A percentile compares a stretch with the other conserved stretches of the same genome.
Conservation (phyloP, 768 basidiomycete species). For the Lenzites betulinus region DNA sequence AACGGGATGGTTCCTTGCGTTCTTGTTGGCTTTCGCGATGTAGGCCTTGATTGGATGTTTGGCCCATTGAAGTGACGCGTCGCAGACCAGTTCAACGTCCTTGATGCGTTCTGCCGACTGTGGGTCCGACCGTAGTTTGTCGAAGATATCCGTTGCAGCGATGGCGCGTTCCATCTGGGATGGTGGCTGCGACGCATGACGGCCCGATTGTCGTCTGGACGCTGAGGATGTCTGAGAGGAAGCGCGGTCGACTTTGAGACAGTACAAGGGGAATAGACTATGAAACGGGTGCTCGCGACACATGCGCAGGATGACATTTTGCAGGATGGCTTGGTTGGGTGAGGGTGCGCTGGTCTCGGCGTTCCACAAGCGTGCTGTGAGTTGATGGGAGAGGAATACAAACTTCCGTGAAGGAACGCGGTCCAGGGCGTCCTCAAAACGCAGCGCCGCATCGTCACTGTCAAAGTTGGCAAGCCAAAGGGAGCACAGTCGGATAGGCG, state of each 20-base stretch:
- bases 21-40: conserved; percentile 17
- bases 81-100: conserved; percentile 61
- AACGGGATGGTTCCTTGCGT: conserved; percentile 36
- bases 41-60: conserved; percentile 51
- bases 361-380: conserved; percentile 82
- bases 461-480: conserved; percentile 92
- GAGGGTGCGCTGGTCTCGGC: conserved; percentile 30
- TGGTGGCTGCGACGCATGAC: conserved; percentile 37
- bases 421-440: conserved; percentile 47
- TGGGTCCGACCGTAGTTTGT: conserved; percentile 50
- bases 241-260: conserved; percentile 50
- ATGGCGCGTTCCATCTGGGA: conserved; percentile 59
- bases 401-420: conserved; percentile 85
- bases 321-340: conserved; percentile 57
- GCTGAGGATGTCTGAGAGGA: conserved; percentile 15
- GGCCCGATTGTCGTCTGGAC: conserved; percentile 49
- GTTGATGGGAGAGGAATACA: conserved; percentile 89
- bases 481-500: conserved; percentile 79
- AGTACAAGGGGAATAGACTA: conserved; percentile 86
- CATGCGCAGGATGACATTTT: conserved; percentile 69
- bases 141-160: conserved; percentile 67
- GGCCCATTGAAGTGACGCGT: conserved; percentile 75
- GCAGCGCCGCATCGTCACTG: conserved; percentile 46
- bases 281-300: conserved; percentile 94
- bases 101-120: conserved; percentile 41